A percentile compares a stretch with the other conserved stretches of the same genome.
Evolutionary conservation across 352 stramenopile species (phyloP).

Genomic region (Pythium aphanidermatum): DNA sequence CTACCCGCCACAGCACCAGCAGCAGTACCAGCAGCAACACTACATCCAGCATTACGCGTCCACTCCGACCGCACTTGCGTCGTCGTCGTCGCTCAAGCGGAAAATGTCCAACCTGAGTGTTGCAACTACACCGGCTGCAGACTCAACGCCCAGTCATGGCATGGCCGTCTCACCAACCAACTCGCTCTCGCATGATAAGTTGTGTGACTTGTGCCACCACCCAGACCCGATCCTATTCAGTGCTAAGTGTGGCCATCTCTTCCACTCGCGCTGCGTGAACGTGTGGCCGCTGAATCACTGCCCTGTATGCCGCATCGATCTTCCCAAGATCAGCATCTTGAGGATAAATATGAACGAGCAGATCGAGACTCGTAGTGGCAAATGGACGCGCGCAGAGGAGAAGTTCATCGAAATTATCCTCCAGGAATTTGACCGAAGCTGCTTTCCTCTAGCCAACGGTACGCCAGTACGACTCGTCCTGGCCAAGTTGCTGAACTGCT

Average conservation of each 20-base stretch:
- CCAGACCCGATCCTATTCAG: constrained; percentile 71
- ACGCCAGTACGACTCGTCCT: constrained; percentile 80
- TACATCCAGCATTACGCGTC: constrained; percentile 26
- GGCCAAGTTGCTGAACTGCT: constrained; percentile 84
- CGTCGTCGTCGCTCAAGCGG: constrained; percentile 32
- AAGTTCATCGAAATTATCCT: constrained; percentile 84
- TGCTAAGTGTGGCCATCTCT: constrained; percentile 68
- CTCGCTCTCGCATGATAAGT: constrained; percentile 24
- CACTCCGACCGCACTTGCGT: constrained; percentile 20
- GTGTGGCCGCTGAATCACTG: constrained; percentile 66
- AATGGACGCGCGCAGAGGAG: constrained; percentile 81
- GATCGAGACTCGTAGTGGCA: constrained; percentile 65
- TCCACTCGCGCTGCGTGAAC: constrained; percentile 82
- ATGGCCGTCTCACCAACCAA: constrained; percentile 3
- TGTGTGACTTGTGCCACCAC: constrained; percentile 77
- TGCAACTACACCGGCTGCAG: constrained; percentile 8
- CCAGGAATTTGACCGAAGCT: constrained; percentile 71
- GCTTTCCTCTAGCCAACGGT: constrained; percentile 70
- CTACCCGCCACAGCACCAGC: constrained; percentile 13
- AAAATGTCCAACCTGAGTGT: constrained; percentile 23
- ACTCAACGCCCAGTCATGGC: constrained; percentile 2
- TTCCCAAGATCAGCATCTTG: constrained; percentile 61
- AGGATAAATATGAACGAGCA: constrained; percentile 69
- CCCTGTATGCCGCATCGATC: constrained; percentile 46
- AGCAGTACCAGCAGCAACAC: constrained; percentile 15